Percentiles rank a stretch among this genome's conserved stretches.
These are phyloP conservation scores for Microsporum canis DNA, from an alignment of 2,329 filamentous ascomycete species.

Conservation along the genomic window DNA sequence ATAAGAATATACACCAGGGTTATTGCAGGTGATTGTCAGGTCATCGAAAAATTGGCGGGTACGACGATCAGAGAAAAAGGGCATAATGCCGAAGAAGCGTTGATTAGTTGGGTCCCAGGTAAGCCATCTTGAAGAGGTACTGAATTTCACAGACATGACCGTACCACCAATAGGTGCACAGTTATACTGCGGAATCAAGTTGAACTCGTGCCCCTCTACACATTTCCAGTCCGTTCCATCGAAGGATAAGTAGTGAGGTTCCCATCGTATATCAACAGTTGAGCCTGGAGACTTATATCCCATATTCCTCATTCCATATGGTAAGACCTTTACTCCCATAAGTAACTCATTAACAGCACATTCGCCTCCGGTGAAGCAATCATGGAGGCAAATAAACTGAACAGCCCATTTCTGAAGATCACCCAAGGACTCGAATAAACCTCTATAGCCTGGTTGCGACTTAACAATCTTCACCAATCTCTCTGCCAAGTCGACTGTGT, in stretches of 20 bases:
- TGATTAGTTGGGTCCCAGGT: constrained; percentile 13
- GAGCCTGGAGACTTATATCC: not conserved
- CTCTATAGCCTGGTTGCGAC: not conserved
- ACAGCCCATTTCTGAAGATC: constrained; percentile 8
- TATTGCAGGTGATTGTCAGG: not conserved
- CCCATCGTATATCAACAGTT: constrained; percentile 9
- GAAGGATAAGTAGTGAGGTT: constrained; percentile 10
- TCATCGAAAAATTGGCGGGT: constrained; percentile 1
- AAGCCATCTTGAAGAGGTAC: constrained; percentile 15
- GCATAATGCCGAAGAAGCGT: constrained; percentile 17
- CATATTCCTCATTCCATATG: not conserved
- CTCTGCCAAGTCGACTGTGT: constrained; percentile 8
- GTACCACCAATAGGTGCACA: not conserved
- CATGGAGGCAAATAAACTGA: constrained; percentile 14
- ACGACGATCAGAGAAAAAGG: constrained; percentile 13
- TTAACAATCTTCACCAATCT: constrained; percentile 6
- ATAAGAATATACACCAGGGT: not conserved
- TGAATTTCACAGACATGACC: not conserved
- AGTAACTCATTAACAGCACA: not conserved
- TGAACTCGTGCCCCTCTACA: constrained; percentile 11
- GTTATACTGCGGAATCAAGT: constrained; percentile 10
- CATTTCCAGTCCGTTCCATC: constrained; percentile 1
- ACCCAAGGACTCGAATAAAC: constrained; percentile 9
- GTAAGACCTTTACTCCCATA: constrained; percentile 6
- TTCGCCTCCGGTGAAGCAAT: constrained; percentile 10